These are phyloP conservation scores for Metarhizium anisopliae DNA, from an alignment of 2,329 filamentous ascomycete genomes.

Conservation along the genomic window DNA sequence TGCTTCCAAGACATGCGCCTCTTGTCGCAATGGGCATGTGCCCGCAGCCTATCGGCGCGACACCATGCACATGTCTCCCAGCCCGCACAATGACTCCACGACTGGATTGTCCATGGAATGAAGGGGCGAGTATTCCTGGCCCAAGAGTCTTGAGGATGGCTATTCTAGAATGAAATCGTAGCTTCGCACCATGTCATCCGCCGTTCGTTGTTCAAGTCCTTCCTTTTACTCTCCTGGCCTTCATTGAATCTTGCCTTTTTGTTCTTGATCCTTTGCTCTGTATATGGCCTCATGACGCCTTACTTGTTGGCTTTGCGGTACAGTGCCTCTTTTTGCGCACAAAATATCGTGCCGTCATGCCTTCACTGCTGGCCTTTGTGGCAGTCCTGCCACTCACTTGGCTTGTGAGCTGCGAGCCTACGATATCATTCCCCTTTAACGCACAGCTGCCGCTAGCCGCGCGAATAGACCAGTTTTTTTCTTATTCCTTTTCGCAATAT, in stretches of 20 bases:
- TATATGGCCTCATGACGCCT: constrained; percentile 4
- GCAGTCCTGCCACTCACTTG: constrained; percentile 19
- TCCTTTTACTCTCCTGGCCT: background rate
- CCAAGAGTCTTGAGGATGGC: constrained; percentile 21
- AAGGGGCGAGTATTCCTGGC: constrained; percentile 24
- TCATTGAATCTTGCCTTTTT: background rate
- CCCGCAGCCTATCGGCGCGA: too few species aligned
- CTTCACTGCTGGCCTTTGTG: constrained; percentile 17
- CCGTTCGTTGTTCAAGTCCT: constrained; percentile 3
- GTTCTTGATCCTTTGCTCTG: background rate
- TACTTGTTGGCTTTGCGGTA: background rate
- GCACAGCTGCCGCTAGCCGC: constrained; percentile 77
- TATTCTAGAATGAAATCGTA: constrained; percentile 3
- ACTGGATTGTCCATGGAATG: constrained; percentile 23
- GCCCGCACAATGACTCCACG: constrained; percentile 15
- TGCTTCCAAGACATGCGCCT: constrained; percentile 23
- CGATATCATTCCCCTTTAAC: constrained; percentile 64
- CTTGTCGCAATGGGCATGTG: constrained; percentile 17
- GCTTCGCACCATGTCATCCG: constrained; percentile 4
- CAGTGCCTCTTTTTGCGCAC: background rate
- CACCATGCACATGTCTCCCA: constrained; percentile 3
- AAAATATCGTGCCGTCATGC: constrained; percentile 14
- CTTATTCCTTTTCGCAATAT: constrained; percentile 60
- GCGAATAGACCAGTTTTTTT: constrained; percentile 56
- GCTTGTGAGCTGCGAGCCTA: constrained; percentile 29